These are phyloP conservation scores for Globisporangium radiosum DNA, from an alignment of 352 stramenopile genomes.

Conservation along the genomic window DNA sequence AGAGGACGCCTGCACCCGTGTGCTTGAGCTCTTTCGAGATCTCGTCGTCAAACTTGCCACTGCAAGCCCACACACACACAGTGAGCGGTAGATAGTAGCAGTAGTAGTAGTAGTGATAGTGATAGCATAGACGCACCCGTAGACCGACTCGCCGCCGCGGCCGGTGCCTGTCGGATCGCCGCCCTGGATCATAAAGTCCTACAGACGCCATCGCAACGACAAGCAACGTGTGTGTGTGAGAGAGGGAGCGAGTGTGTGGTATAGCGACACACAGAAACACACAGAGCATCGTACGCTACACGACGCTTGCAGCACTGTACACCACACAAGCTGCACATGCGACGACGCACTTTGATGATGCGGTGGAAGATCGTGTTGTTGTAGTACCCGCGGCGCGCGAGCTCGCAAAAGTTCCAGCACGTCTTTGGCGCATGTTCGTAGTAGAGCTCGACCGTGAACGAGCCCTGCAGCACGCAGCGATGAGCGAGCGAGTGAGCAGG, in stretches of 20 bases:
- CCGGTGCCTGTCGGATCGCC: constrained; percentile 93
- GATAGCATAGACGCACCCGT: constrained; percentile 40
- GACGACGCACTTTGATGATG: constrained; percentile 78
- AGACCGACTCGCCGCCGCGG: constrained; percentile 89
- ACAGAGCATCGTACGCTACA: no score
- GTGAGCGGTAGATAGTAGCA: background rate
- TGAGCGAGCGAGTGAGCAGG: background rate
- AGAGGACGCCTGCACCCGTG: constrained; percentile 89
- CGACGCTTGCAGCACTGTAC: no score
- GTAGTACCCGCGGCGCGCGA: constrained; percentile 92
- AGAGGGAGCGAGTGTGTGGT: no score
- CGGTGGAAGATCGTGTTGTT: constrained; percentile 95
- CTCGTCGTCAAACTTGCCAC: constrained; percentile 93
- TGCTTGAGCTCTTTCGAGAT: constrained; percentile 91
- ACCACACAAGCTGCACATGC: no score
- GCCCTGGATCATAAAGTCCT: constrained; percentile 96
- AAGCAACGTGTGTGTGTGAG: background rate
- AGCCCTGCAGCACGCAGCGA: constrained; percentile 32
- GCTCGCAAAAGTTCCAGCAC: constrained; percentile 91
- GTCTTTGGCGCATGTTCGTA: constrained; percentile 88
- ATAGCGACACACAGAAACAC: no score
- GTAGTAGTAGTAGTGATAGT: background rate
- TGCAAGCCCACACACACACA: constrained; percentile 13
- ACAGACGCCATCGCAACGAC: background rate
- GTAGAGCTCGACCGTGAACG: constrained; percentile 93